Evolutionary conservation across 2,329 filamentous ascomycete species (phyloP).

Genomic region (Trichophyton schoenleinii): DNA sequence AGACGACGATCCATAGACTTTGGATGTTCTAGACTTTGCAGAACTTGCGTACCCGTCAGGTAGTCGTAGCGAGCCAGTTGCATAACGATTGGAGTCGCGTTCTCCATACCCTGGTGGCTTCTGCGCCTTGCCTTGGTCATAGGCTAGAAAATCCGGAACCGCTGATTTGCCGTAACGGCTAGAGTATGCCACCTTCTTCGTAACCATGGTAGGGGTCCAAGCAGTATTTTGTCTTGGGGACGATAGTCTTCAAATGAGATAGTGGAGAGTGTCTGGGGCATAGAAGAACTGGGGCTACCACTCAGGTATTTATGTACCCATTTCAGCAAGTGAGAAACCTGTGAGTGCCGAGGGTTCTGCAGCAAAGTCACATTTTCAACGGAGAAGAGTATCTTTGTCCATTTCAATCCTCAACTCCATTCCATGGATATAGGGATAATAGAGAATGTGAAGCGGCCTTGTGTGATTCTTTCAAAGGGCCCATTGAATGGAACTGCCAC

Average conservation of each 20-base stretch:
- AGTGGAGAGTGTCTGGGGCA: background rate
- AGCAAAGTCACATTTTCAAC: background rate
- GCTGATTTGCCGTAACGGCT: background rate
- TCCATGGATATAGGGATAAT: background rate
- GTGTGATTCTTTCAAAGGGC: background rate
- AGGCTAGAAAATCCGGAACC: background rate
- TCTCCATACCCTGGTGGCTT: background rate
- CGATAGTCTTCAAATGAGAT: background rate
- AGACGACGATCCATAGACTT: background rate
- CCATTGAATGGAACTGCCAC: background rate
- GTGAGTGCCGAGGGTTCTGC: background rate
- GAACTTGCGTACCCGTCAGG: background rate
- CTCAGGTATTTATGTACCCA: background rate
- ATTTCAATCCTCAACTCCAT: background rate
- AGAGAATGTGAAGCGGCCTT: background rate
- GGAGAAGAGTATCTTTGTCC: background rate
- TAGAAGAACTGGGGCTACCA: background rate
- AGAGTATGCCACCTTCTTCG: background rate
- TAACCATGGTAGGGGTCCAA: background rate
- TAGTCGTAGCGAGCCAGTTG: background rate
- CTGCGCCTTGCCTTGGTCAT: background rate
- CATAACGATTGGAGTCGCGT: background rate
- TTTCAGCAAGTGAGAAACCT: background rate
- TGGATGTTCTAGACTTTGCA: background rate
- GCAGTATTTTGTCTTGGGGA: background rate